Evolutionary conservation across 202 grass and related monocot species (phyloP).

Genomic region (Bolboschoenoplectus hybrid): DNA sequence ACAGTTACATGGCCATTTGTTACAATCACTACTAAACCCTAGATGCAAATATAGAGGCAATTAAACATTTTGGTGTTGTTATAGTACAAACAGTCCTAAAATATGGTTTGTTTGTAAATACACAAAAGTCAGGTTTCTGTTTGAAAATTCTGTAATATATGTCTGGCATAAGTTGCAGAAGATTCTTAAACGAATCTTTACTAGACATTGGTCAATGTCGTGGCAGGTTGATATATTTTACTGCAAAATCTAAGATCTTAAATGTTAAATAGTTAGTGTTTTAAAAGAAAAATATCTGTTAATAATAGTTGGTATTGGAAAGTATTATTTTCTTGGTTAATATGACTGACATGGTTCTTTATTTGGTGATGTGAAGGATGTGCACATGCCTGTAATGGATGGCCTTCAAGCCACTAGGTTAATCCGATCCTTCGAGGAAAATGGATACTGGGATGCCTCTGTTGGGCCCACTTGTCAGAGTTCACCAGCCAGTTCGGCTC

Average conservation of each 20-base stretch:
- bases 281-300: background rate
- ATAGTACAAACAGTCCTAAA: background rate
- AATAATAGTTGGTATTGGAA: background rate
- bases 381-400: constrained; percentile 97
- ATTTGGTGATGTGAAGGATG: constrained; percentile 60
- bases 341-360: constrained; percentile 18
- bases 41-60: background rate
- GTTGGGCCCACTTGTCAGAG: constrained; percentile 56
- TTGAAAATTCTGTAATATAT: constrained; percentile 17
- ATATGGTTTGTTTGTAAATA: background rate
- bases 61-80: background rate
- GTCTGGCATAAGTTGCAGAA: background rate
- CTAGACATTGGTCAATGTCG: background rate
- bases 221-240: background rate
- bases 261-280: background rate
- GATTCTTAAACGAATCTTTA: background rate
- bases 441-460: constrained; percentile 75
- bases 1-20: background rate
- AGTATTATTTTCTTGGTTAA: background rate
- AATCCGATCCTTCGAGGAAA: constrained; percentile 81
- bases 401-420: constrained; percentile 90
- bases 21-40: background rate
- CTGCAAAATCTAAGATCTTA: background rate
- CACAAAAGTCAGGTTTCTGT: background rate
- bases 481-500: constrained; percentile 43